A percentile compares a stretch with the other conserved stretches of the same genome.
phyloP scores from a whole-genome alignment of 257 asterid species.

The Capsicum baccatum region DNA sequence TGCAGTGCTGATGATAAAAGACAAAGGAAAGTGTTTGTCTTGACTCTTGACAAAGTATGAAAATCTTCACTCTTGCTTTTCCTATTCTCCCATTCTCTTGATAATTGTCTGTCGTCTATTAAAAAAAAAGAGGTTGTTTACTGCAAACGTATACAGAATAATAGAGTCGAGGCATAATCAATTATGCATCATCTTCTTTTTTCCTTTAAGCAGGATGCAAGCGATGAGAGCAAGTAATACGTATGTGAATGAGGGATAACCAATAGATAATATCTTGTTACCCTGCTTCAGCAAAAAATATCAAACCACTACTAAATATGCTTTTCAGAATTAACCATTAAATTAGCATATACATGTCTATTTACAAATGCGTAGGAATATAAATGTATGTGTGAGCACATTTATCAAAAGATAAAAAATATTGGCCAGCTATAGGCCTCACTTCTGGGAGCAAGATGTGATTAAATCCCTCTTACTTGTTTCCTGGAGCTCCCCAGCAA shows the following conservation, averaged over 20 bases:
- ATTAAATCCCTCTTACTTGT: slow-evolving; percentile 77
- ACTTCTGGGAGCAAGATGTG: background rate
- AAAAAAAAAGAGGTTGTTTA: too few species aligned
- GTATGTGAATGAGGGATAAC: background rate
- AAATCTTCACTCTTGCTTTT: too few species aligned
- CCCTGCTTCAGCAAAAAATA: background rate
- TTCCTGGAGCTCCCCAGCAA: slow-evolving; percentile 98
- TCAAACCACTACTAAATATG: background rate
- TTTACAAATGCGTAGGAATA: background rate
- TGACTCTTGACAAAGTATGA: too few species aligned
- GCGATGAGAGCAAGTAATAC: too few species aligned
- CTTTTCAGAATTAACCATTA: background rate
- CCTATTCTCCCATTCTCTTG: too few species aligned
- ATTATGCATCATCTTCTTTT: too few species aligned
- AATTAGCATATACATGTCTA: background rate
- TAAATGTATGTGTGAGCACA: background rate
- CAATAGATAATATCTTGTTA: background rate
- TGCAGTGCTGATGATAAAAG: too few species aligned
- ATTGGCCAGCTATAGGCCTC: background rate
- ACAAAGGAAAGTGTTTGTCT: too few species aligned
- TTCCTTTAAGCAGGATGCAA: too few species aligned
- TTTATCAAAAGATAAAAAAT: background rate
- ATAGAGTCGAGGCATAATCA: too few species aligned
- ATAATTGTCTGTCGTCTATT: too few species aligned
- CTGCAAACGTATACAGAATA: too few species aligned